phyloP scores from a whole-genome alignment of 257 asterid genomes.

The Penstemon barbatus region DNA sequence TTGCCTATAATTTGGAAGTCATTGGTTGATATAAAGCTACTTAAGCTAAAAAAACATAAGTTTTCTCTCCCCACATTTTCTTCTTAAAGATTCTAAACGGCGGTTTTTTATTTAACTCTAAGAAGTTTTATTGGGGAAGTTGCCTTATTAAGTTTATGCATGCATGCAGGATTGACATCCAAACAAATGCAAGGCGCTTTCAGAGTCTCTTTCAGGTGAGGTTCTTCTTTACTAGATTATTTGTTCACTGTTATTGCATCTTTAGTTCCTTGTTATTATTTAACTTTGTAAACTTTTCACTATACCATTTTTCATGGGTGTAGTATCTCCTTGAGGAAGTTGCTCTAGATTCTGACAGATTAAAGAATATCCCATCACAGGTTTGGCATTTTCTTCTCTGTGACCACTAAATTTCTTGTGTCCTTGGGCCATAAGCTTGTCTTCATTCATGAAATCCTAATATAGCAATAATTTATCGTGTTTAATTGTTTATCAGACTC shows the following conservation, averaged over 20 bases:
- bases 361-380: slow-evolving; percentile 85
- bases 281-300: slow-evolving; percentile 4
- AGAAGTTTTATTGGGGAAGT: background rate
- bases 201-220: slow-evolving; percentile 82
- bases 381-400: slow-evolving; percentile 36
- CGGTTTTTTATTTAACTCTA: background rate
- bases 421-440: slow-evolving; percentile 16
- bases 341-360: slow-evolving; percentile 63
- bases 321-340: slow-evolving; percentile 94
- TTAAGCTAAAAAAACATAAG: background rate
- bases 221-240: slow-evolving; percentile 1
- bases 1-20: slow-evolving; percentile 10
- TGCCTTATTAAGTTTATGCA: slow-evolving; percentile 15
- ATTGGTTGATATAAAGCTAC: slow-evolving; percentile 9
- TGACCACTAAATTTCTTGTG: slow-evolving; percentile 1
- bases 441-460: slow-evolving; percentile 1
- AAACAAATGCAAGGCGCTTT: slow-evolving; percentile 82
- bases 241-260: slow-evolving; percentile 12
- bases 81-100: background rate
- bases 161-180: slow-evolving; percentile 86
- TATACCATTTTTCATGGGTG: slow-evolving; percentile 26
- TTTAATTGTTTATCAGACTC: slow-evolving; percentile 56
- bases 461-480: slow-evolving; percentile 12
- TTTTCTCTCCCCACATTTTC: background rate
- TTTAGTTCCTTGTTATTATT: background rate